A percentile compares a stretch with the other conserved stretches of the same genome.
Conservation (phyloP, 78 protist species). For the Tieghemostelium lacteum region DNA sequence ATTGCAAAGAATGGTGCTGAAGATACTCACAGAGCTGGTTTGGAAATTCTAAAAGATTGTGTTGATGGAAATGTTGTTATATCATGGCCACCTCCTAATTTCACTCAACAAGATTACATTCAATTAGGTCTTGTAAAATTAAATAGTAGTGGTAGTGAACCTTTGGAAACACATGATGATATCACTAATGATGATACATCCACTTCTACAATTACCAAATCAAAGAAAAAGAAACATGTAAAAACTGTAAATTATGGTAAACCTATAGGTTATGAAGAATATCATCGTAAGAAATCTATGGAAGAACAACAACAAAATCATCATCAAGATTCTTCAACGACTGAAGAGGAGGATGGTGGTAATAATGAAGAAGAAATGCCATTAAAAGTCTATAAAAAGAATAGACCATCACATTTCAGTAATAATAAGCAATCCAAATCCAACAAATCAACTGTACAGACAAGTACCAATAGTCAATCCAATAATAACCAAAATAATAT, state of each 20-base stretch:
- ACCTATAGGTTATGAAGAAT: too few relatives aligned
- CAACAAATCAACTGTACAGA: background rate
- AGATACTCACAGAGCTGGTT: constrained; percentile 77
- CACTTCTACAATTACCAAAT: background rate
- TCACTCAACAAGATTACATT: constrained; percentile 9
- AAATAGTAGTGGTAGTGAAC: background rate
- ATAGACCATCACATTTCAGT: too few relatives aligned
- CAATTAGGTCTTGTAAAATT: background rate
- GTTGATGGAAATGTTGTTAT: constrained; percentile 71
- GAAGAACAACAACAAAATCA: background rate
- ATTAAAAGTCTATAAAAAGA: too few relatives aligned
- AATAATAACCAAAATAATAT: background rate
- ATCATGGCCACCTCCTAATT: constrained; percentile 78
- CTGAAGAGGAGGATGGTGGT: background rate
- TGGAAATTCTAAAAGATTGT: constrained; percentile 53
- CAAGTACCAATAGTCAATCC: too few relatives aligned
- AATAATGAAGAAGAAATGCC: background rate
- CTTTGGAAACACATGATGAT: too few relatives aligned
- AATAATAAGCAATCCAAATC: background rate
- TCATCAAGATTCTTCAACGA: background rate
- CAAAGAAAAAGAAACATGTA: background rate
- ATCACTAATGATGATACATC: background rate
- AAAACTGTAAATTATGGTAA: too few relatives aligned
- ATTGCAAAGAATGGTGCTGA: constrained; percentile 68
- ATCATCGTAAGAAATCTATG: too few relatives aligned